A percentile compares a stretch with the other conserved stretches of the same genome.
phyloP scores from a whole-genome alignment of 202 grass and related monocot species.

The Cymbopogon flexuosus region DNA sequence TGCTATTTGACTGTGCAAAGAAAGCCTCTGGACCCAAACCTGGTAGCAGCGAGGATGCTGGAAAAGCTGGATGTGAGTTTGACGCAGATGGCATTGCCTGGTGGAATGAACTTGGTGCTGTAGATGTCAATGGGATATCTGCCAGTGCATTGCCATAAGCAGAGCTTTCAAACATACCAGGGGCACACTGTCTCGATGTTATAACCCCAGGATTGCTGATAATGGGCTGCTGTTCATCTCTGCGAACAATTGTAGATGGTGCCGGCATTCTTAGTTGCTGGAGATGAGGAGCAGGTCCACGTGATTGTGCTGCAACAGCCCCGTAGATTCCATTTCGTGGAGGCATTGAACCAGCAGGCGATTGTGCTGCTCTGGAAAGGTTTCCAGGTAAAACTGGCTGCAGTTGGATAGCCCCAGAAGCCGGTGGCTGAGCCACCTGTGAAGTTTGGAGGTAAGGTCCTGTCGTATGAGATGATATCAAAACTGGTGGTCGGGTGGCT shows the following conservation, averaged over 20 bases:
- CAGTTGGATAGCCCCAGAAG: neutral
- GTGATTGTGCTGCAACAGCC: slow-evolving; percentile 1
- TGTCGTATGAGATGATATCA: neutral
- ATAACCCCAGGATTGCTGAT: neutral
- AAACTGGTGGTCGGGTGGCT: neutral
- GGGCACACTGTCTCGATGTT: neutral
- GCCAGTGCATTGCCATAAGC: neutral
- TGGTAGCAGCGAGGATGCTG: neutral
- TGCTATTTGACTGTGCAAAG: neutral
- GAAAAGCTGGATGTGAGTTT: neutral
- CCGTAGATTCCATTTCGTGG: slow-evolving; percentile 10
- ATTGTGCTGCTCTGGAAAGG: neutral
- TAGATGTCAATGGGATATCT: neutral
- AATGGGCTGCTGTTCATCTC: slow-evolving; percentile 27
- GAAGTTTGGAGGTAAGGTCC: slow-evolving; percentile 19
- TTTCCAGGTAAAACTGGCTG: slow-evolving; percentile 24
- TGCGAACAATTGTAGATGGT: neutral
- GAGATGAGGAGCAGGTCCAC: slow-evolving; percentile 33
- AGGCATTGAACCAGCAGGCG: slow-evolving; percentile 3
- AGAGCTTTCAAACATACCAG: neutral
- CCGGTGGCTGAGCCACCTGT: neutral
- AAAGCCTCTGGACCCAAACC: neutral
- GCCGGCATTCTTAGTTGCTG: slow-evolving; percentile 14
- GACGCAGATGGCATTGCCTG: neutral
- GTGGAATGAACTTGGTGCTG: neutral